These are phyloP conservation scores for Tulasnella calospora DNA, from an alignment of 768 basidiomycete species.

Conservation along the genomic window DNA sequence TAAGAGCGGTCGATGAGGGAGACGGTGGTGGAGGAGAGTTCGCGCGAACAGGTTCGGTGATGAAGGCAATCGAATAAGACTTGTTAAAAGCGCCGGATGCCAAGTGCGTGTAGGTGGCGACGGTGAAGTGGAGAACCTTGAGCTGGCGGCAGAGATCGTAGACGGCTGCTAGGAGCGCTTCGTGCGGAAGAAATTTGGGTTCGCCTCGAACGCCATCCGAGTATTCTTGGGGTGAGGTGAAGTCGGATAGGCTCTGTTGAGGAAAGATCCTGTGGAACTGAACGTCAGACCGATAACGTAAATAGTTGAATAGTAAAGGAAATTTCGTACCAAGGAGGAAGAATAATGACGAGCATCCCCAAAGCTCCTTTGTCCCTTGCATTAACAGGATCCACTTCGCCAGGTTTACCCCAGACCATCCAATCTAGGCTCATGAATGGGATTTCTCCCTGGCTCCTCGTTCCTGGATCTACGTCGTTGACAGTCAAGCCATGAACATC, in stretches of 20 bases:
- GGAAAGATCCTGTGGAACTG: neutral
- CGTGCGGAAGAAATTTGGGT: slow-evolving; percentile 4
- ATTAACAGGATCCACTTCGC: neutral
- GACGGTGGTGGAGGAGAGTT: neutral
- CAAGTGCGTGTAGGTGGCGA: neutral
- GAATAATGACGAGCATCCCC: neutral
- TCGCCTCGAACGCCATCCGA: slow-evolving; percentile 16
- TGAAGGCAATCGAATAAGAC: neutral
- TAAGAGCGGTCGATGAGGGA: neutral
- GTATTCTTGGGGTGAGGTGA: neutral
- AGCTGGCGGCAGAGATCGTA: slow-evolving; percentile 14
- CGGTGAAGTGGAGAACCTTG: neutral
- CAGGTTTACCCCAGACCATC: neutral
- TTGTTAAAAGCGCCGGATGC: slow-evolving; percentile 13
- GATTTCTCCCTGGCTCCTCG: neutral
- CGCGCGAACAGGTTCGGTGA: neutral
- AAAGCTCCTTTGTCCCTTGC: neutral
- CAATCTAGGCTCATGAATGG: neutral
- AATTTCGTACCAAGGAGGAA: neutral
- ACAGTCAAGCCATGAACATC: neutral
- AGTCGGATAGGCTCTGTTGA: neutral
- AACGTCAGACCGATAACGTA: neutral
- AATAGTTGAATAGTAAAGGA: neutral
- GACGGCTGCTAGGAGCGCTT: neutral
- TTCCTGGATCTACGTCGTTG: neutral